Percentiles rank a stretch among this genome's conserved stretches.
phyloP scores from a whole-genome alignment of 2,329 filamentous ascomycete genomes.

The Sporothrix pseudoabietina region DNA sequence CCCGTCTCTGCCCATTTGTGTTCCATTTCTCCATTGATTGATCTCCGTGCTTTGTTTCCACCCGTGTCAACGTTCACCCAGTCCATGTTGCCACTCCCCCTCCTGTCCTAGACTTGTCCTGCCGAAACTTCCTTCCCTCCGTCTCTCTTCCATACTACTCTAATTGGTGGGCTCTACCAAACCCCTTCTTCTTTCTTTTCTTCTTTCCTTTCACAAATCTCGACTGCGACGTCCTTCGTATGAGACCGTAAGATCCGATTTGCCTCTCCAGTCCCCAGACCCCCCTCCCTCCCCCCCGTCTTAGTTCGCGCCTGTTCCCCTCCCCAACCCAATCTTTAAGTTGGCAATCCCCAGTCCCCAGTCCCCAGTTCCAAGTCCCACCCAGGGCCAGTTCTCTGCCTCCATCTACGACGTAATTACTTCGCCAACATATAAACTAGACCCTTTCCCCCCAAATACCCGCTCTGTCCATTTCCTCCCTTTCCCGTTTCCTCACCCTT shows the following conservation, averaged over 20 bases:
- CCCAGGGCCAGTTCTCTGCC: background rate
- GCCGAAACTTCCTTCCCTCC: background rate
- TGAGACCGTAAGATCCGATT: background rate
- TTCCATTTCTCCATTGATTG: constrained; percentile 31
- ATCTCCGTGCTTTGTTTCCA: constrained; percentile 27
- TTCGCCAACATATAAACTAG: constrained; percentile 27
- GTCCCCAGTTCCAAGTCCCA: constrained; percentile 3
- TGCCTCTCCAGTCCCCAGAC: background rate
- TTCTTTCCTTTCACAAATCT: background rate
- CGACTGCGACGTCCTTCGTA: background rate
- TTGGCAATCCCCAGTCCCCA: constrained; percentile 6
- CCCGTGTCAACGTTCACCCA: constrained; percentile 24
- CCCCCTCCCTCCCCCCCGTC: background rate
- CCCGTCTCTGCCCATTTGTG: constrained; percentile 15
- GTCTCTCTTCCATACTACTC: constrained; percentile 1
- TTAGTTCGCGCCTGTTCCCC: background rate
- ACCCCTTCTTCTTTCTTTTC: constrained; percentile 8
- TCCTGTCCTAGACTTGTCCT: background rate
- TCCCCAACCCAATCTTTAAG: background rate
- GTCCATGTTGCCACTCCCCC: background rate
- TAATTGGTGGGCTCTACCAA: constrained; percentile 4
- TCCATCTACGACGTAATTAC: background rate
- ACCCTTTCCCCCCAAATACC: background rate
- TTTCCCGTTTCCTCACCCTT: background rate
- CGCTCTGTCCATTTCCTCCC: background rate